phyloP scores from a whole-genome alignment of 2,329 filamentous ascomycete species.

The Fusarium concolor region DNA sequence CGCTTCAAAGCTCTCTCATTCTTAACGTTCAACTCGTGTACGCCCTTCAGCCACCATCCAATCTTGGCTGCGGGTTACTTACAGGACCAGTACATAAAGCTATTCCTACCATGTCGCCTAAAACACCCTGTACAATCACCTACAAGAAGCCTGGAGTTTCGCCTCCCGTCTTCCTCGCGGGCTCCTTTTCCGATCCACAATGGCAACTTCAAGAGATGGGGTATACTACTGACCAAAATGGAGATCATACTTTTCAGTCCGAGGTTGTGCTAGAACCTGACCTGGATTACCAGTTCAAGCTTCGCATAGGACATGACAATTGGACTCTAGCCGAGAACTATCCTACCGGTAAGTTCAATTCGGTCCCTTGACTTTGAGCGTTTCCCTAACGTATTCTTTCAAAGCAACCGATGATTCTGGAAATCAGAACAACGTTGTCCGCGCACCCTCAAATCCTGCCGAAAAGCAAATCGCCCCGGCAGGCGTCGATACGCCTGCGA shows the following conservation, averaged over 20 bases:
- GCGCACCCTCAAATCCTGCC: conserved; percentile 37
- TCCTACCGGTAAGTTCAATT: conserved; percentile 63
- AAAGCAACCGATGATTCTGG: conserved; percentile 57
- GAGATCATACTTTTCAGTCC: conserved; percentile 69
- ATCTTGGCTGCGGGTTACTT: neutral
- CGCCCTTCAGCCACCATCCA: neutral
- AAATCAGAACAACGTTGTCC: conserved; percentile 62
- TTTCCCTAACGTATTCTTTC: conserved; percentile 10
- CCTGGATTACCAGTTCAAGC: conserved; percentile 79
- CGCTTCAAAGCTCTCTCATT: neutral
- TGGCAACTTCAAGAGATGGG: conserved; percentile 78
- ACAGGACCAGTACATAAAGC: conserved; percentile 9
- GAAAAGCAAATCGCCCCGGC: conserved; percentile 26
- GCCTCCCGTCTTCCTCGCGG: conserved; percentile 77
- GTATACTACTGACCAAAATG: conserved; percentile 60
- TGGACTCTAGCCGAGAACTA: conserved; percentile 75
- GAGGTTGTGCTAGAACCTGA: conserved; percentile 65
- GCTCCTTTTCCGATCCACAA: conserved; percentile 73
- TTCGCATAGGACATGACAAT: conserved; percentile 73
- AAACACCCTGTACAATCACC: conserved; percentile 65
- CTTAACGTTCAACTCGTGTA: conserved; percentile 5
- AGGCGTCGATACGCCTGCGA: conserved; percentile 19
- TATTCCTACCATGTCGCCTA: conserved; percentile 23
- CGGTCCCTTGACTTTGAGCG: neutral
- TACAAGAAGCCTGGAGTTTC: conserved; percentile 69